Percentiles rank a stretch among this genome's conserved stretches.
These are phyloP conservation scores for Pythium plurisporium DNA, from an alignment of 352 stramenopile genomes.

Conservation along the genomic window DNA sequence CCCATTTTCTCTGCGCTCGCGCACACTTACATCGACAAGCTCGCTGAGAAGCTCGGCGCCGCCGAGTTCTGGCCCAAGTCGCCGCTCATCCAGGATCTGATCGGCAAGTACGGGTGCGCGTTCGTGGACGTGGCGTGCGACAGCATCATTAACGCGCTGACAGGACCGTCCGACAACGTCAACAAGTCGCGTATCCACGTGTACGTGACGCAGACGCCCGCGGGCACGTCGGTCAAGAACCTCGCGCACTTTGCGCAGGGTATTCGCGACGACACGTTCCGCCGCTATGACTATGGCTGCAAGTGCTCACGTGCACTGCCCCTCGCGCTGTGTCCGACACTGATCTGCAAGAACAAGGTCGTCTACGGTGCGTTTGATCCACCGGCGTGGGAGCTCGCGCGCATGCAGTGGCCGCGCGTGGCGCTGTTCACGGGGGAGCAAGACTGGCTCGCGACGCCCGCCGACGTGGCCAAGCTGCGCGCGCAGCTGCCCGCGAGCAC, in stretches of 20 bases:
- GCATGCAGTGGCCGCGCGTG: conserved; percentile 45
- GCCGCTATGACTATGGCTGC: conserved; percentile 61
- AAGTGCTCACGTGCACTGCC: conserved; percentile 32
- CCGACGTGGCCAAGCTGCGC: conserved; percentile 45
- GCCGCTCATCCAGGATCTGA: conserved; percentile 42
- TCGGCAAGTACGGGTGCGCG: conserved; percentile 39
- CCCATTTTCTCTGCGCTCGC: conserved; percentile 41
- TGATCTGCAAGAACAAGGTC: conserved; percentile 53
- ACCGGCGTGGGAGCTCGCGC: conserved; percentile 35
- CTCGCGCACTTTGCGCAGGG: conserved; percentile 57
- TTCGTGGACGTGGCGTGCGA: conserved; percentile 39
- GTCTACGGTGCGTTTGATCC: conserved; percentile 42
- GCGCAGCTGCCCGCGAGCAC: conserved; percentile 36
- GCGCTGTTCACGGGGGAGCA: conserved; percentile 44
- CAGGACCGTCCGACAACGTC: conserved; percentile 37
- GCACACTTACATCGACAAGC: conserved; percentile 39
- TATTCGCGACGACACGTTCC: conserved; percentile 55
- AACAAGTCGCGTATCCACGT: conserved; percentile 54
- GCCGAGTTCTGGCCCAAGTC: conserved; percentile 42
- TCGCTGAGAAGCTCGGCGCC: conserved; percentile 39
- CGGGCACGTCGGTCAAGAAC: conserved; percentile 60
- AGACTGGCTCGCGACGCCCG: conserved; percentile 46
- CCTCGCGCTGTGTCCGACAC: conserved; percentile 32
- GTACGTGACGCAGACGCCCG: conserved; percentile 61
- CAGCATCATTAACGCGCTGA: conserved; percentile 37